Base-by-base conservation (phyloP, 1,284 basidiomycete genomes). In the Melanopsichium pennsylvanicum region DNA sequence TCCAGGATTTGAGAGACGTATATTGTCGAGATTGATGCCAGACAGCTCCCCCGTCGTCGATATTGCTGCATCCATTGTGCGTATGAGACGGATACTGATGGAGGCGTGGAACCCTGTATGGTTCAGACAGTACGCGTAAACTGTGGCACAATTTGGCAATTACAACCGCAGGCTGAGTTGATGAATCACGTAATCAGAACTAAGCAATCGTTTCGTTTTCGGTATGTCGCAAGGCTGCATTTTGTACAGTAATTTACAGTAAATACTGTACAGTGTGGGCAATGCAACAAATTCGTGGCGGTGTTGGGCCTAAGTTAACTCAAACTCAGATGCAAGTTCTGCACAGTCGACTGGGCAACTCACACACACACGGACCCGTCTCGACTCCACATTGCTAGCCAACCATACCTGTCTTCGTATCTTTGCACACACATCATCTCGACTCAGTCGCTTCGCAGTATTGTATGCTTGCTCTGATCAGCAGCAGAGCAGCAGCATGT, bases 401-500 rank as follows among this genome's bases (percentile, higher is more conserved):
- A n/a, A n/a, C n/a, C n/a, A n/a, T n/a, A n/a, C n/a, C n/a, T n/a
- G n/a, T n/a, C n/a, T 32, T 32, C 19, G 26, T 25, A 45, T 19
- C 36, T 29, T 18, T 18, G 6, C 23, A 7, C 27, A n/a, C n/a
- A n/a, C n/a, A n/a, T n/a, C n/a, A n/a, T n/a, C n/a, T n/a, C n/a
- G n/a, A n/a, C n/a, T n/a, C n/a, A n/a, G n/a, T n/a, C n/a, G n/a
- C n/a, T n/a, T n/a, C n/a, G n/a, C n/a, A n/a, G n/a, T n/a, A n/a
- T n/a, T n/a, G n/a, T n/a, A n/a, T n/a, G n/a, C n/a, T n/a, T n/a
- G n/a, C n/a, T n/a, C n/a, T 13, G n/a, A 15, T 6, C 15, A 11
- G 5, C 32, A 34, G n/a, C n/a, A 31, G 39, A 26, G n/a, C 38
- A 21, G n/a, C 44, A 40, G 9, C 32, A 79, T 79, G 77, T 79